Percentiles rank a stretch among this genome's conserved stretches.
phyloP scores from a whole-genome alignment of 1,284 basidiomycete species.

The Coniophora puteana region DNA sequence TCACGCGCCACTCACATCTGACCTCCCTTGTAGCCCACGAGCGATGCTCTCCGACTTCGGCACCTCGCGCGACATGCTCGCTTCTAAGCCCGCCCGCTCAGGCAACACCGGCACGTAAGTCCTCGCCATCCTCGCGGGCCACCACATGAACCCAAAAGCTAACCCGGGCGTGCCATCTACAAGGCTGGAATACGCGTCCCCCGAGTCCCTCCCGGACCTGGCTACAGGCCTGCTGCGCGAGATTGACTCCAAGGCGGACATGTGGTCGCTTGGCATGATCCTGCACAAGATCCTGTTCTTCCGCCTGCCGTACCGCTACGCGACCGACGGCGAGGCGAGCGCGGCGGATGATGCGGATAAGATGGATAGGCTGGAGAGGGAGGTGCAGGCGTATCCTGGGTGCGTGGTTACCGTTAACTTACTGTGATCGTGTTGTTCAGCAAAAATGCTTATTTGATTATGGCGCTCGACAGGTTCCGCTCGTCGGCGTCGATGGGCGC shows the following conservation, averaged over 20 bases:
- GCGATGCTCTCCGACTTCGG: conserved; percentile 95
- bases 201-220: conserved; percentile 78
- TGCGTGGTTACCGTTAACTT: conserved; percentile 27
- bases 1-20: conserved; percentile 1
- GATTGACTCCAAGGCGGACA: conserved; percentile 85
- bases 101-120: conserved; percentile 93
- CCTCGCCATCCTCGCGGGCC: neutral
- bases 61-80: conserved; percentile 86
- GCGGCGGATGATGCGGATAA: conserved; percentile 51
- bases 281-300: conserved; percentile 91
- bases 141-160: conserved; percentile 6
- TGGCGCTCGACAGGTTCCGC: conserved; percentile 50
- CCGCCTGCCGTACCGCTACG: conserved; percentile 72
- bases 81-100: conserved; percentile 61
- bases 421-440: conserved; percentile 7
- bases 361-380: conserved; percentile 62
- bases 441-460: neutral
- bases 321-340: conserved; percentile 48
- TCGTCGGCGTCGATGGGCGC: conserved; percentile 44
- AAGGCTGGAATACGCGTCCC: conserved; percentile 79
- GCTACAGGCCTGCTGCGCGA: conserved; percentile 64
- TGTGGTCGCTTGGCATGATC: conserved; percentile 91
- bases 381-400: conserved; percentile 77
- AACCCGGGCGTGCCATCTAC: neutral
- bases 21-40: conserved; percentile 59